Conservation (phyloP, 2,329 filamentous ascomycete species). For the Neopestalotiopsis sp. region DNA sequence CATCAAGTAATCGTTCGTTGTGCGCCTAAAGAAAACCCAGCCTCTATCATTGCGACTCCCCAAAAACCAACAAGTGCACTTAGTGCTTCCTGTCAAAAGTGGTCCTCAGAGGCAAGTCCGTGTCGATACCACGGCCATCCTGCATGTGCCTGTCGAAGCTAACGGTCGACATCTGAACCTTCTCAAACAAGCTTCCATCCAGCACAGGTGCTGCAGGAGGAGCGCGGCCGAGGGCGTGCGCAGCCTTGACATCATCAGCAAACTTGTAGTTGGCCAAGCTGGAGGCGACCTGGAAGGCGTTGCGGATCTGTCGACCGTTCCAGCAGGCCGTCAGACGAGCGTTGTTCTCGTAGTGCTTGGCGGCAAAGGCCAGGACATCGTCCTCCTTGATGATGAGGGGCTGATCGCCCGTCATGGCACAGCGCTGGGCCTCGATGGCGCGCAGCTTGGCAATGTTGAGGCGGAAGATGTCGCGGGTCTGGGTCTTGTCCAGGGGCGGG, state of each 20-base stretch:
- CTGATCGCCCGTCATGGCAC: slow-evolving; percentile 3
- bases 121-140: slow-evolving; percentile 42
- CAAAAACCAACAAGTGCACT: background rate
- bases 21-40: background rate
- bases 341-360: slow-evolving; percentile 33
- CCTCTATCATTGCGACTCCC: background rate
- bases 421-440: slow-evolving; percentile 5
- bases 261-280: slow-evolving; percentile 45
- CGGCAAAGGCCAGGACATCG: slow-evolving; percentile 7
- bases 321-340: slow-evolving; percentile 32
- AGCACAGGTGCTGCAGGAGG: slow-evolving; percentile 42
- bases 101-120: slow-evolving; percentile 39
- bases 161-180: slow-evolving; percentile 49
- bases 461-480: slow-evolving; percentile 48
- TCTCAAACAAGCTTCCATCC: slow-evolving; percentile 44
- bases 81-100: slow-evolving; percentile 32
- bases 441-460: slow-evolving; percentile 38
- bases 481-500: slow-evolving; percentile 42
- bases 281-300: slow-evolving; percentile 40
- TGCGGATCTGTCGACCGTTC: slow-evolving; percentile 41
- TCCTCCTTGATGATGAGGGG: slow-evolving; percentile 9
- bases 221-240: slow-evolving; percentile 38
- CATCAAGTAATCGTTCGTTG: background rate
- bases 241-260: slow-evolving; percentile 34
- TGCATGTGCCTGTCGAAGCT: slow-evolving; percentile 49